Percentiles rank a stretch among this genome's conserved stretches.
These are phyloP conservation scores for Thermothelomyces thermophilus DNA, from an alignment of 2,329 filamentous ascomycete genomes.

Conservation along the genomic window DNA sequence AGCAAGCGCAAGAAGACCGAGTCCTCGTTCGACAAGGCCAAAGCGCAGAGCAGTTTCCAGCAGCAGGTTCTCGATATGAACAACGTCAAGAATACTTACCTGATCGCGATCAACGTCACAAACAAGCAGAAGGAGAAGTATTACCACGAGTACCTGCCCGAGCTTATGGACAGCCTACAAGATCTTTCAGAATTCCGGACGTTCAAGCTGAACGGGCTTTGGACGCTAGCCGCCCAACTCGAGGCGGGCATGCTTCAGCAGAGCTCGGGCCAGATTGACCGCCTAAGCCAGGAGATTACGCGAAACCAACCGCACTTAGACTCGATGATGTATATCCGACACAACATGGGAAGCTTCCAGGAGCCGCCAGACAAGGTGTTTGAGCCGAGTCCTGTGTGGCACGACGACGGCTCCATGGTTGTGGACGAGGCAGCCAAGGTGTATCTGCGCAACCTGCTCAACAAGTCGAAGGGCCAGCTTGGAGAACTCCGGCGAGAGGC, in stretches of 20 bases:
- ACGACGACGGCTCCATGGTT: slow-evolving; percentile 83
- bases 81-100: slow-evolving; percentile 96
- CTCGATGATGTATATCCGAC: slow-evolving; percentile 95
- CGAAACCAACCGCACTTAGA: slow-evolving; percentile 85
- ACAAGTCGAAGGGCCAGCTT: slow-evolving; percentile 81
- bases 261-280: slow-evolving; percentile 64
- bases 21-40: slow-evolving; percentile 86
- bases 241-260: slow-evolving; percentile 73
- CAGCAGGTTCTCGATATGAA: slow-evolving; percentile 93
- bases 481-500: slow-evolving; percentile 75
- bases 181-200: slow-evolving; percentile 88
- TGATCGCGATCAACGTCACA: slow-evolving; percentile 92
- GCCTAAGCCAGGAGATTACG: slow-evolving; percentile 72
- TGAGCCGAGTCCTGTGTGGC: slow-evolving; percentile 94
- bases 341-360: slow-evolving; percentile 77
- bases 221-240: slow-evolving; percentile 71
- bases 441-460: slow-evolving; percentile 83
- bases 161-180: slow-evolving; percentile 87
- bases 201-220: slow-evolving; percentile 74
- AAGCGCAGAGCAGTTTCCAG: slow-evolving; percentile 85
- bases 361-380: slow-evolving; percentile 82
- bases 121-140: slow-evolving; percentile 98
- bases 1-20: slow-evolving; percentile 91
- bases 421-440: slow-evolving; percentile 82
- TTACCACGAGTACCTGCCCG: slow-evolving; percentile 93